phyloP scores from a whole-genome alignment of 2,329 filamentous ascomycete species.

The Xylaria sp. region DNA sequence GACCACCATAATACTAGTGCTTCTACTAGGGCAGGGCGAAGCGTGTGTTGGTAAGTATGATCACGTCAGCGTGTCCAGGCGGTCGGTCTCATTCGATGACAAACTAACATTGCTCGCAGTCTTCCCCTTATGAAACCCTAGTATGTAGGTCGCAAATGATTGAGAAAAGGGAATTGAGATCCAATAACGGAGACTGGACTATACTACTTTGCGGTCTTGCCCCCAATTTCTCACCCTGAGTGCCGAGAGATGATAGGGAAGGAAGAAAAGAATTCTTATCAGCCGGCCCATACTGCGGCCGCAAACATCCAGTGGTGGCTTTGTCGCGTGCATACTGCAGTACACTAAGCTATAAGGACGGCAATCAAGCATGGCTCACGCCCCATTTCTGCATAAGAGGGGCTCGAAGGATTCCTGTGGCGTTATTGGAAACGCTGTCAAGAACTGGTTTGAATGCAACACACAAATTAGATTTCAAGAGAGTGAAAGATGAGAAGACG shows the following conservation, averaged over 20 bases:
- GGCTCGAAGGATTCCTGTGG: slow-evolving; percentile 16
- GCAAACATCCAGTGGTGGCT: neutral
- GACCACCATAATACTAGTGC: neutral
- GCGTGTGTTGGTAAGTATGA: neutral
- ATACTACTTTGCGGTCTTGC: neutral
- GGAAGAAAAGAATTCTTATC: too few species aligned
- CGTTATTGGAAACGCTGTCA: neutral
- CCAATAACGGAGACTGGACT: neutral
- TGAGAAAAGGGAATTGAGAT: neutral
- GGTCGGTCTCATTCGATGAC: neutral
- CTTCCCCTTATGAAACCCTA: too few species aligned
- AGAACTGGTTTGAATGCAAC: neutral
- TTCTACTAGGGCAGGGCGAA: too few species aligned
- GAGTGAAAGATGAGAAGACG: neutral
- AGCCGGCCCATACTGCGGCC: neutral
- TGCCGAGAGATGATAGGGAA: too few species aligned
- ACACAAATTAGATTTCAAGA: neutral
- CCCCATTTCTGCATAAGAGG: neutral
- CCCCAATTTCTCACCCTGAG: too few species aligned
- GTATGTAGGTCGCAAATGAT: neutral
- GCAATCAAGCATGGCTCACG: slow-evolving; percentile 6
- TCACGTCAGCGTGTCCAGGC: neutral
- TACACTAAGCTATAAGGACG: too few species aligned
- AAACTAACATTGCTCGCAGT: too few species aligned
- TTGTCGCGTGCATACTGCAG: neutral